Percentiles rank a stretch among this genome's conserved stretches.
Conservation (phyloP, 2,329 filamentous ascomycete species). For the Penicillium hesseltinei region DNA sequence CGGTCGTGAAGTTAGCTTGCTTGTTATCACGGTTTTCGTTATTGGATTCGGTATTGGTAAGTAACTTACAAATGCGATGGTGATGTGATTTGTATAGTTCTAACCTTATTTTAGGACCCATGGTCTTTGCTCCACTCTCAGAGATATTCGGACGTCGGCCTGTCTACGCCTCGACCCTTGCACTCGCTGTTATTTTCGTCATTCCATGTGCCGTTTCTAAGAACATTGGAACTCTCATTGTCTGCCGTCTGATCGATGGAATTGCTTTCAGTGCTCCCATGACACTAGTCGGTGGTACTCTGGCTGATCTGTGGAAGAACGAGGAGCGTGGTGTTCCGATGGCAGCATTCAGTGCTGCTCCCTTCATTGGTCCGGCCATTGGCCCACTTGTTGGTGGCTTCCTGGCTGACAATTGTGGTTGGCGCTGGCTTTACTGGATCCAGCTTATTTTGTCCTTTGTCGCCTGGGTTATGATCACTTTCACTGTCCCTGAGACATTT, state of each 20-base stretch:
- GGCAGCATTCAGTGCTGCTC: slow-evolving; percentile 80
- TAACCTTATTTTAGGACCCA: slow-evolving; percentile 55
- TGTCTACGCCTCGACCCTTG: slow-evolving; percentile 68
- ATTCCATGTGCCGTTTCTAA: slow-evolving; percentile 75
- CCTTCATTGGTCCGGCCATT: slow-evolving; percentile 77
- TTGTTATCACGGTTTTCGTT: slow-evolving; percentile 74
- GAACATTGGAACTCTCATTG: slow-evolving; percentile 73
- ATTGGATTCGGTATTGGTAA: slow-evolving; percentile 74
- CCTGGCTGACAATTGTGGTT: slow-evolving; percentile 66
- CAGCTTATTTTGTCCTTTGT: slow-evolving; percentile 72
- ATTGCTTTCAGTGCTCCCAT: slow-evolving; percentile 84
- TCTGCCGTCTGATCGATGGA: slow-evolving; percentile 74
- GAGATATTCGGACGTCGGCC: slow-evolving; percentile 71
- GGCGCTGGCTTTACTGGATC: slow-evolving; percentile 87
- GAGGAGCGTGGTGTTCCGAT: slow-evolving; percentile 84
- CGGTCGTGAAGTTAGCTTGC: slow-evolving; percentile 68
- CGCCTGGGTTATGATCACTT: slow-evolving; percentile 73
- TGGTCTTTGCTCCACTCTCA: slow-evolving; percentile 74
- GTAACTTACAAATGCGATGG: slow-evolving; percentile 2
- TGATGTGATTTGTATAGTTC: background rate
- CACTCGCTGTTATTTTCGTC: slow-evolving; percentile 72
- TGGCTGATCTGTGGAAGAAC: slow-evolving; percentile 80
- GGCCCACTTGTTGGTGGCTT: slow-evolving; percentile 76
- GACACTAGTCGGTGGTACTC: slow-evolving; percentile 78
- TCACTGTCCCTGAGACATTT: slow-evolving; percentile 90